These are phyloP conservation scores for Barbatosphaeria neglecta DNA, from an alignment of 495 filamentous ascomycete genomes.

Conservation along the genomic window DNA sequence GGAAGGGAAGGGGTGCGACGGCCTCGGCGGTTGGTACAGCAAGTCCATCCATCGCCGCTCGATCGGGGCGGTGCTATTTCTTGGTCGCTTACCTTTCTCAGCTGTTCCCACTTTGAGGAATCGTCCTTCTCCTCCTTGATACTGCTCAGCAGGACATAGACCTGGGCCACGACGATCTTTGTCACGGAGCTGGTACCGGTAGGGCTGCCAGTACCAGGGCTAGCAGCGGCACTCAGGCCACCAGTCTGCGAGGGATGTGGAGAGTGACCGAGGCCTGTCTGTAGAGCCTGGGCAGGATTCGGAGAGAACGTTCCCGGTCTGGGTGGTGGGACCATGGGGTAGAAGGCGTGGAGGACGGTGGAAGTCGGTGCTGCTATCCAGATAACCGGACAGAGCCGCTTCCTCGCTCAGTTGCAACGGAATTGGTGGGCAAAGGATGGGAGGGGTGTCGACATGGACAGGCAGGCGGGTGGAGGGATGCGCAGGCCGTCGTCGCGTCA, in stretches of 20 bases:
- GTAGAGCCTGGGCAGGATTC: conserved; percentile 38
- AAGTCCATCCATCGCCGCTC: conserved; percentile 1
- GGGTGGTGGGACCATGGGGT: conserved; percentile 27
- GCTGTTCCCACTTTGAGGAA: conserved; percentile 88
- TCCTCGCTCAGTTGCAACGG: conserved; percentile 1
- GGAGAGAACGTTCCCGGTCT: conserved; percentile 44
- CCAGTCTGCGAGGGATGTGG: conserved; percentile 41
- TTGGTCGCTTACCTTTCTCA: conserved; percentile 65
- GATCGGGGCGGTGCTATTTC: background rate
- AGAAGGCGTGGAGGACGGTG: conserved; percentile 5
- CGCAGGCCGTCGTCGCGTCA: background rate
- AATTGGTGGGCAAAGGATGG: background rate
- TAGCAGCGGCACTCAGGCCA: conserved; percentile 42
- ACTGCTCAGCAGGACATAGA: conserved; percentile 84
- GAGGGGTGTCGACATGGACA: background rate
- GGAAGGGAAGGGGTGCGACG: background rate
- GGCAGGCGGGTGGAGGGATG: background rate
- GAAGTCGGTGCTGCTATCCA: conserved; percentile 20
- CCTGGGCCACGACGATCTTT: conserved; percentile 88
- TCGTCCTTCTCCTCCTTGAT: conserved; percentile 84
- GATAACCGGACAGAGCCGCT: conserved; percentile 15
- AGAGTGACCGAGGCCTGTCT: conserved; percentile 36
- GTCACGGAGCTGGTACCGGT: conserved; percentile 50
- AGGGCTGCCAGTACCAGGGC: conserved; percentile 58
- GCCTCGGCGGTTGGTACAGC: conserved; percentile 1